Conservation (phyloP, 768 basidiomycete species). For the Suillus decipiens region DNA sequence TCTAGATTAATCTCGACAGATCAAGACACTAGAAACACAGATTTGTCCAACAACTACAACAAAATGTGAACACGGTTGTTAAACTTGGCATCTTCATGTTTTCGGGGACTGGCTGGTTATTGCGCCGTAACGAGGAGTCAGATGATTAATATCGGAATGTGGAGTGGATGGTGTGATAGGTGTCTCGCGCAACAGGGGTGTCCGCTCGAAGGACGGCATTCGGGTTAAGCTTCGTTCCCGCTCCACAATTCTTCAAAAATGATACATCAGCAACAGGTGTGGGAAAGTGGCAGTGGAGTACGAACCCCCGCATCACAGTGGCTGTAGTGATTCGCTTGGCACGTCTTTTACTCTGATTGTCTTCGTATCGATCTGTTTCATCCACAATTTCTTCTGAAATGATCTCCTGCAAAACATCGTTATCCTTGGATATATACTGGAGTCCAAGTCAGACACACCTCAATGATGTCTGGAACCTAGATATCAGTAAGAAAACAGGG, state of each 20-base stretch:
- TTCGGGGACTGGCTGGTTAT: conserved; percentile 10
- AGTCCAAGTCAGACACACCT: conserved; percentile 38
- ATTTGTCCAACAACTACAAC: neutral
- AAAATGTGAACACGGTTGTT: neutral
- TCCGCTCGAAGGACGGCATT: conserved; percentile 31
- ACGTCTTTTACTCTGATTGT: conserved; percentile 77
- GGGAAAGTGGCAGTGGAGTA: neutral
- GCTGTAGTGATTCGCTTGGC: conserved; percentile 74
- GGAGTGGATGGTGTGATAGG: neutral
- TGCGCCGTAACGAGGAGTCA: conserved; percentile 5
- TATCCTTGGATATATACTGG: neutral
- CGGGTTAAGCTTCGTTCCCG: conserved; percentile 43
- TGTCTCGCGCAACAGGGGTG: conserved; percentile 34
- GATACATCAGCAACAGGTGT: neutral
- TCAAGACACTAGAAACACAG: neutral
- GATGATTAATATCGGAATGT: neutral
- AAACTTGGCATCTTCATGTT: neutral
- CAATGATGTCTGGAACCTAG: conserved; percentile 64
- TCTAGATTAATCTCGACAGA: no score
- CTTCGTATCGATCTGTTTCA: conserved; percentile 89
- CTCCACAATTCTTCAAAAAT: conserved; percentile 51
- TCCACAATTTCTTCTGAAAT: conserved; percentile 96
- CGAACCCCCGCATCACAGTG: conserved; percentile 76
- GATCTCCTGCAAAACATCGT: conserved; percentile 65
- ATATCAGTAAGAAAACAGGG: neutral